phyloP scores from a whole-genome alignment of 1,139 yeast species.

The Geotrichum klebahnii region DNA sequence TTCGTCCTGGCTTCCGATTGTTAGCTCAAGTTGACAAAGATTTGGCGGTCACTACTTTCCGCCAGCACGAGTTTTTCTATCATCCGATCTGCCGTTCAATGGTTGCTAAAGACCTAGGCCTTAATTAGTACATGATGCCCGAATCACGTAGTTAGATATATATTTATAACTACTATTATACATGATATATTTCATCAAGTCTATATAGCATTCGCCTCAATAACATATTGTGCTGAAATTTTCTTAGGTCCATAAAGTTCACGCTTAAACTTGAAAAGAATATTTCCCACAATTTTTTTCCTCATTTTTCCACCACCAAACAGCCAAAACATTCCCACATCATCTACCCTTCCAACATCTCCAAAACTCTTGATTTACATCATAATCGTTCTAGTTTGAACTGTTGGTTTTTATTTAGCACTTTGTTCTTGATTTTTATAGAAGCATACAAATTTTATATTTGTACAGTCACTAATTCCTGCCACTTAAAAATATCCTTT shows the following conservation, averaged over 20 bases:
- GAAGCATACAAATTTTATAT: not conserved
- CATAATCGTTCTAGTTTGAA: not conserved
- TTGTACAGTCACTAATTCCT: not conserved
- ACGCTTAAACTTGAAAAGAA: not conserved
- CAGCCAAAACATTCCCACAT: not conserved
- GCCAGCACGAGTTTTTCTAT: conserved; percentile 53
- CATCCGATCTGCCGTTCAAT: conserved; percentile 82
- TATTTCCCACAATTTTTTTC: conserved; percentile 4
- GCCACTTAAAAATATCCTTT: not conserved
- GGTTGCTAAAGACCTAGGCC: conserved; percentile 67
- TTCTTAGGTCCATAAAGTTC: conserved; percentile 9
- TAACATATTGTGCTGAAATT: not conserved
- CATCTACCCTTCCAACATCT: not conserved
- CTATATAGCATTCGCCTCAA: not conserved
- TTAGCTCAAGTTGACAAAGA: conserved; percentile 60
- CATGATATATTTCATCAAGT: too few relatives aligned
- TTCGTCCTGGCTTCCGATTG: conserved; percentile 74
- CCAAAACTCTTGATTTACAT: conserved; percentile 9
- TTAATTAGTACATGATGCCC: not conserved
- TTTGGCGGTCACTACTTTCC: conserved; percentile 64
- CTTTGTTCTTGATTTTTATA: too few relatives aligned
- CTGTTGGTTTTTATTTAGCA: too few relatives aligned
- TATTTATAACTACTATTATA: not conserved
- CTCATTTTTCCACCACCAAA: conserved; percentile 11
- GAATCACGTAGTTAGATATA: not conserved